These are phyloP conservation scores for Xylariaceae sp. DNA, from an alignment of 2,329 filamentous ascomycete species.

Conservation along the genomic window DNA sequence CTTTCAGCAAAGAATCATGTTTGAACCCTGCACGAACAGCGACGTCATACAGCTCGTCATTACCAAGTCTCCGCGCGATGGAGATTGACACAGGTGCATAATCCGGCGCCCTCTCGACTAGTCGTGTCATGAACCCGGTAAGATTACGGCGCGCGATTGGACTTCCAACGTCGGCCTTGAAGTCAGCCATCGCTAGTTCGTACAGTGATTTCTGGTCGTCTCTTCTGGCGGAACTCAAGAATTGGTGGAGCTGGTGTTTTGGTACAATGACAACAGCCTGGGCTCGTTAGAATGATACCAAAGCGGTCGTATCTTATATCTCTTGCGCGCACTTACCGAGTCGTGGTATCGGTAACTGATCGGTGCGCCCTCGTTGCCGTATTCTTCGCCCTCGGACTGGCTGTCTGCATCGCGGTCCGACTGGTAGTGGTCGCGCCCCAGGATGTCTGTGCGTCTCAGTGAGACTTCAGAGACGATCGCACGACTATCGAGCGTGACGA, in stretches of 20 bases:
- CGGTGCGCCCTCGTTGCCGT: conserved; percentile 5
- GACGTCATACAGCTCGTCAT: conserved; percentile 2
- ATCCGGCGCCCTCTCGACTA: not conserved
- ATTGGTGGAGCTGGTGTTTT: conserved; percentile 5
- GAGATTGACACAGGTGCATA: not conserved
- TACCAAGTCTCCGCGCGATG: conserved; percentile 2
- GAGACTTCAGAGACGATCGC: conserved; percentile 1
- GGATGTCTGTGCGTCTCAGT: conserved; percentile 2
- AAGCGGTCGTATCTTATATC: not conserved
- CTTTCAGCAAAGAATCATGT: not conserved
- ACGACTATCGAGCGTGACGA: conserved; percentile 4
- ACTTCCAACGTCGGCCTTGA: not conserved
- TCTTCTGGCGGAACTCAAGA: not conserved
- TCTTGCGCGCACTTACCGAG: conserved; percentile 6
- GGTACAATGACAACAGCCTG: conserved; percentile 6
- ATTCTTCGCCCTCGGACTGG: conserved; percentile 5
- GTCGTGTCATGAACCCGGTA: not conserved
- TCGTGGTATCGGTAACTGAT: conserved; percentile 9
- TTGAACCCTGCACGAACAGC: conserved; percentile 3
- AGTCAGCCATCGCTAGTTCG: conserved; percentile 1
- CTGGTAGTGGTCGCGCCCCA: conserved; percentile 3
- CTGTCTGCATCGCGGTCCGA: conserved; percentile 2
- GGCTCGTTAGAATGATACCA: conserved; percentile 1
- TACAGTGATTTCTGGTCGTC: conserved; percentile 1
- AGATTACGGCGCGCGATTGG: not conserved